Percentiles rank a stretch among this genome's conserved stretches.
Evolutionary conservation across 2,329 filamentous ascomycete genomes (phyloP).

Genomic region (Phaeosphaeria sp.): DNA sequence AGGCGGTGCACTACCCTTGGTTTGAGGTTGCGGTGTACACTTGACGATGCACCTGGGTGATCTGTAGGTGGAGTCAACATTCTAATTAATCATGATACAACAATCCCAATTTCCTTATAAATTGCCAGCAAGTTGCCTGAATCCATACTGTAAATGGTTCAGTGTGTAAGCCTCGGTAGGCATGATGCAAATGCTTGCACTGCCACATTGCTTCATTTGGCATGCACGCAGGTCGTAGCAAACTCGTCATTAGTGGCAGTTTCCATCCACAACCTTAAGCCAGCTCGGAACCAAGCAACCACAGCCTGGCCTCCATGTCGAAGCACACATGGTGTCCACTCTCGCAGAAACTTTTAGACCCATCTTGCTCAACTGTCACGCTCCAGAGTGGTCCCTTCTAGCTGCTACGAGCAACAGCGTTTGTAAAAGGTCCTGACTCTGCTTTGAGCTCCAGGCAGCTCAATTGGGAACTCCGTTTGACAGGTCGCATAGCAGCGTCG

Average conservation of each 20-base stretch:
- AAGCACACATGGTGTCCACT: too few species aligned
- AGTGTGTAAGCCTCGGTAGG: too few species aligned
- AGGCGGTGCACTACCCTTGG: conserved; percentile 5
- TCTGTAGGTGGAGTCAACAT: neutral
- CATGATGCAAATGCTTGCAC: too few species aligned
- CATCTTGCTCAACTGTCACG: too few species aligned
- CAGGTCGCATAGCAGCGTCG: neutral
- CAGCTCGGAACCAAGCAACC: neutral
- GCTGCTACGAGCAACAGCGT: neutral
- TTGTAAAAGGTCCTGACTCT: neutral
- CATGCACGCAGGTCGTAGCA: neutral
- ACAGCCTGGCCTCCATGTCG: too few species aligned
- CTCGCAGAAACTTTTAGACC: too few species aligned
- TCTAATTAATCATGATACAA: neutral
- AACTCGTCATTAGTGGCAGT: conserved; percentile 6
- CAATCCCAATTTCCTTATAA: too few species aligned
- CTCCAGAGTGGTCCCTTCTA: neutral
- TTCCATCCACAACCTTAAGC: conserved; percentile 1
- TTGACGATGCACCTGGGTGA: neutral
- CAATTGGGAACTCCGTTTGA: neutral
- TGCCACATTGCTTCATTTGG: too few species aligned
- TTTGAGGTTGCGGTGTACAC: neutral
- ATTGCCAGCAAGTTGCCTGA: too few species aligned
- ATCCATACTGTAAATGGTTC: too few species aligned
- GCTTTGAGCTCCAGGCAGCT: neutral